Conservation (phyloP, 768 basidiomycete genomes). For the Leccinellum albellum region DNA sequence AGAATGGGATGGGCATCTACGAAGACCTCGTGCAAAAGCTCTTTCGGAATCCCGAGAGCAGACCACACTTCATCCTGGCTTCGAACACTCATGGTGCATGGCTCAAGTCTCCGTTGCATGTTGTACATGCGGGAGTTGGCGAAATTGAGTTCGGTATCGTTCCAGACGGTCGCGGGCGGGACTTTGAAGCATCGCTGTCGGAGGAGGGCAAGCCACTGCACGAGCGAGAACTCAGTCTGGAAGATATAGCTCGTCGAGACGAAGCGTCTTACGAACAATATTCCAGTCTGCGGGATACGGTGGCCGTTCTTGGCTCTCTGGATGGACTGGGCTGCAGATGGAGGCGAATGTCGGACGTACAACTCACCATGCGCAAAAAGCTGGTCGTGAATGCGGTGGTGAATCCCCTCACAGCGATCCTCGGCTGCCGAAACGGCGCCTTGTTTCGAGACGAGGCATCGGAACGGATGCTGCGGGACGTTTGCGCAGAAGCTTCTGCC, state of each 20-base stretch:
- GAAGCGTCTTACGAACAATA: slow-evolving; percentile 44
- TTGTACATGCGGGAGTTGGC: slow-evolving; percentile 71
- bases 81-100: slow-evolving; percentile 81
- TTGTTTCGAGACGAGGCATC: slow-evolving; percentile 49
- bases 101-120: slow-evolving; percentile 46
- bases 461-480: slow-evolving; percentile 39
- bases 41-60: slow-evolving; percentile 66
- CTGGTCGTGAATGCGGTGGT: slow-evolving; percentile 78
- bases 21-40: slow-evolving; percentile 64
- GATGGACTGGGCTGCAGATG: slow-evolving; percentile 58
- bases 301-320: slow-evolving; percentile 57
- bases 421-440: slow-evolving; percentile 78
- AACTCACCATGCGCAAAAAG: slow-evolving; percentile 71
- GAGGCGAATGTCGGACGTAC: slow-evolving; percentile 62
- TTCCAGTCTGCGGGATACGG: slow-evolving; percentile 60
- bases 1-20: slow-evolving; percentile 93
- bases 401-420: slow-evolving; percentile 81
- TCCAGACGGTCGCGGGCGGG: slow-evolving; percentile 58
- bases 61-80: slow-evolving; percentile 85
- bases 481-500: slow-evolving; percentile 70
- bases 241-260: slow-evolving; percentile 45
- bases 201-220: slow-evolving; percentile 31
- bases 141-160: slow-evolving; percentile 75
- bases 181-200: slow-evolving; percentile 56
- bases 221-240: slow-evolving; percentile 45